Percentiles rank a stretch among this genome's conserved stretches.
Evolutionary conservation across 2,329 filamentous ascomycete genomes (phyloP).

Genomic region (Fusarium verticillioides): DNA sequence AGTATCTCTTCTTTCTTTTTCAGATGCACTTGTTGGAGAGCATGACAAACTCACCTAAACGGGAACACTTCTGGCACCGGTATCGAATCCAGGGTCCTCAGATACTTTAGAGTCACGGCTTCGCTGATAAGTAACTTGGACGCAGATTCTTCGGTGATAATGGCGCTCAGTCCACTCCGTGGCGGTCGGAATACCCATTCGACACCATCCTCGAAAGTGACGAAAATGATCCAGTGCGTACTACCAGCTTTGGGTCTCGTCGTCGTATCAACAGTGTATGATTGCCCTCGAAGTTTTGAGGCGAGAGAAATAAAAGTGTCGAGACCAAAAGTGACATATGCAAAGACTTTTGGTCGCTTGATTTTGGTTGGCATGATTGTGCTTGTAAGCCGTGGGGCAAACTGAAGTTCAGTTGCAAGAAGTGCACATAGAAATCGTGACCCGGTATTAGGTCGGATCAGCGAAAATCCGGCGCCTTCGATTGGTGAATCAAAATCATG

Average conservation of each 20-base stretch:
- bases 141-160: background rate
- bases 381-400: background rate
- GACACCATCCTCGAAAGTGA: background rate
- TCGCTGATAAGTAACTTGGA: background rate
- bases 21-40: background rate
- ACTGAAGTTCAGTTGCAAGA: background rate
- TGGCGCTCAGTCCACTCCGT: fast-evolving
- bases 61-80: background rate
- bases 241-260: background rate
- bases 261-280: background rate
- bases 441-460: background rate
- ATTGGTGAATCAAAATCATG: background rate
- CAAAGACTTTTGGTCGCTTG: background rate
- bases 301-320: background rate
- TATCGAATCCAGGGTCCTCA: fast-evolving
- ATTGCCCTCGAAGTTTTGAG: fast-evolving
- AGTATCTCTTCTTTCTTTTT: background rate
- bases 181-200: background rate
- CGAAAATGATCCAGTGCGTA: background rate
- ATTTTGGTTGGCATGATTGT: background rate
- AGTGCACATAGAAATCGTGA: no score
- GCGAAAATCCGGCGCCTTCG: background rate
- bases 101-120: background rate
- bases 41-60: background rate
- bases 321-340: background rate